Base-by-base conservation (phyloP, 1,284 basidiomycete species). In the Phaffia rhodozyma region DNA sequence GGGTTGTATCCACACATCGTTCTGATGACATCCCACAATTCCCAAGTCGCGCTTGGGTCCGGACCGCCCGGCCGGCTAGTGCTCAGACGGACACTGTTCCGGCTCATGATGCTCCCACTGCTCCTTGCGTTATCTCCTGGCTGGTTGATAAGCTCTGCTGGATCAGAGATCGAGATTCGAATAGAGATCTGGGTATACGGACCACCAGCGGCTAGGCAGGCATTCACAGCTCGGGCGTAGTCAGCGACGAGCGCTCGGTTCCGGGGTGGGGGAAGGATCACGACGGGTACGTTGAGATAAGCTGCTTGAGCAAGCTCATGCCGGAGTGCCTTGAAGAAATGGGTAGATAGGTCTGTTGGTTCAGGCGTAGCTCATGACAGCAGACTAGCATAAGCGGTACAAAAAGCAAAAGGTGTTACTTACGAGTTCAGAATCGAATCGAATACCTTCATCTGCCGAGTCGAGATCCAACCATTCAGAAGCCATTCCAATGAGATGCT, bases 401-500 rank as follows among this genome's bases (percentile, higher is more conserved):
- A 3, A 51, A 38, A 43, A 50, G 18, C 23, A 21, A 48, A 23
- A 52, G 11, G 51, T 53, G 27, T n/a, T n/a, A 79, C 86, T 75
- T 74, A 91, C 91, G 65, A 96, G 86, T 77, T 97, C 96, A 60
- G 91, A 87, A 72, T 99, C 96, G 70, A 94, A 89, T 55, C 96
- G 84, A 65, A 98, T 87, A 78, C 93, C 93, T 72, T 93, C 90
- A 75, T 97, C 92, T 1, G 82, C 78, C 16, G 91, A 86, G 76
- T 99, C 96, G 51, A 98, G 80, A 74, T 97, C 91, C 16, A 99
- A 80, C 96, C 96, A 99, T 66, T 90, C 88, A 20, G 91, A 91
- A 11, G 87, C 81, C 71, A 96, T 81, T 3, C 81, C 86, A 23
- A 89, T 82, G 27, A 90, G 79, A 47, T 81, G 81, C 66, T 89